Conservation (phyloP, 495 filamentous ascomycete species). For the Emericellopsis terricola region DNA sequence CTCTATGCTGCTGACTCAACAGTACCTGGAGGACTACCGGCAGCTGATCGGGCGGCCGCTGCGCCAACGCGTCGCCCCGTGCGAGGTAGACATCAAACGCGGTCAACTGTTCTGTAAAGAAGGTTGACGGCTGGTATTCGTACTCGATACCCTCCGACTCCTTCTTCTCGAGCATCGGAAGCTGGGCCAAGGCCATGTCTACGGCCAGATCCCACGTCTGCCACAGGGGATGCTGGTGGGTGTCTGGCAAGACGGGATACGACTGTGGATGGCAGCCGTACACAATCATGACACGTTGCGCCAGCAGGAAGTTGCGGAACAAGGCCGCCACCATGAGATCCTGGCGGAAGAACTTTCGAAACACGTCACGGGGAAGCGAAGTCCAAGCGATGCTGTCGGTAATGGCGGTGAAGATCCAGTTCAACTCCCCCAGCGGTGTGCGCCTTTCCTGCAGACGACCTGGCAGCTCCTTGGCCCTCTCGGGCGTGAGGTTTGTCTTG, state of each 20-base stretch:
- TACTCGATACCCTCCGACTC: slow-evolving; percentile 59
- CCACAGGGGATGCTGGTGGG: slow-evolving; percentile 87
- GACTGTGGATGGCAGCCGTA: slow-evolving; percentile 91
- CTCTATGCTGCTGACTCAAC: slow-evolving; percentile 81
- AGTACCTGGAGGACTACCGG: slow-evolving; percentile 93
- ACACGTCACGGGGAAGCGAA: slow-evolving; percentile 66
- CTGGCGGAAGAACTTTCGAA: slow-evolving; percentile 92
- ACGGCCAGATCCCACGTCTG: slow-evolving; percentile 95
- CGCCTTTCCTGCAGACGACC: slow-evolving; percentile 82
- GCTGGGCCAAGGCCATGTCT: slow-evolving; percentile 84
- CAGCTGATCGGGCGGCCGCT: slow-evolving; percentile 80
- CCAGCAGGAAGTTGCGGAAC: slow-evolving; percentile 88
- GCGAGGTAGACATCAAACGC: slow-evolving; percentile 95
- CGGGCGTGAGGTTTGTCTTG: slow-evolving; percentile 51
- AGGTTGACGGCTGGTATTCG: slow-evolving; percentile 85
- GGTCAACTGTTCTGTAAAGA: slow-evolving; percentile 93
- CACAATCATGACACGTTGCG: slow-evolving; percentile 85
- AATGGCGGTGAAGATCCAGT: slow-evolving; percentile 99
- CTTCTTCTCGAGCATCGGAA: slow-evolving; percentile 60
- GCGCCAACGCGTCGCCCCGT: slow-evolving; percentile 60
- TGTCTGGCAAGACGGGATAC: slow-evolving; percentile 73
- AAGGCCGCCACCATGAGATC: slow-evolving; percentile 98
- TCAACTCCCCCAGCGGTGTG: slow-evolving; percentile 87
- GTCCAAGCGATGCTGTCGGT: slow-evolving; percentile 99
- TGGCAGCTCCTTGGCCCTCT: slow-evolving; percentile 64